Evolutionary conservation across 2,329 filamentous ascomycete species (phyloP), one percentile per base, ranked within the genome.

Genomic region (Trematosphaeria pertusa): DNA sequence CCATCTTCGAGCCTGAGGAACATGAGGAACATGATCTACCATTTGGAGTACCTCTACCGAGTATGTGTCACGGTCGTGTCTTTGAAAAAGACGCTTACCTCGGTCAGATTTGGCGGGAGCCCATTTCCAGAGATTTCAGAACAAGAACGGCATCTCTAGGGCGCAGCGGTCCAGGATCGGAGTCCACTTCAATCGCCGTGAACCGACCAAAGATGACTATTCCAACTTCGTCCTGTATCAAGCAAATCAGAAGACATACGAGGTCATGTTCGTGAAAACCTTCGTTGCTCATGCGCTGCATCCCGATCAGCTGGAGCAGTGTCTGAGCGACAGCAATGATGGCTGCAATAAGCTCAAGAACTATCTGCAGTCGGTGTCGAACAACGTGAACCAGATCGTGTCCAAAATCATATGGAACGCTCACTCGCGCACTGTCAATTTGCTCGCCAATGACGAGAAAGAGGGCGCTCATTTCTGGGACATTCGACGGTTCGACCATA

Each of bases 341-440:
- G 9, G 15, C 4, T 18, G 12, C 3, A 38, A 37, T n/a, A 39
- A 14, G 8, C 14, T 63, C 8, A 28, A 47, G 10, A 26, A 21
- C 3, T 64, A 67, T 30, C 28, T 67, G 8, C 40, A 50, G 11
- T 46, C 50, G 0, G 52, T 67, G 2, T 37, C 38, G 9, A 34
- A 41, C n/a, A 56, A 60, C 28, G 46, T 61, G 8, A 50, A 50
- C 19, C 15, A 45, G n/a, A 52, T 64, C 19, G 38, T 55, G 5
- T 50, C 52, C 24, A 64, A 59, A 38, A 62, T 63, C 39, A 45
- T 61, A n/a, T 55, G 58, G 52, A 61, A 62, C 24, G 49, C 59
- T 8, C 58, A 63, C 26, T 54, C 37, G 18, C 59, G 54, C 10
- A 46, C 36, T 12, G 44, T 61, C 21, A 54, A 61, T 21, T 35